Conservation (phyloP, 2,329 filamentous ascomycete species). For the Colletotrichum sp. region DNA sequence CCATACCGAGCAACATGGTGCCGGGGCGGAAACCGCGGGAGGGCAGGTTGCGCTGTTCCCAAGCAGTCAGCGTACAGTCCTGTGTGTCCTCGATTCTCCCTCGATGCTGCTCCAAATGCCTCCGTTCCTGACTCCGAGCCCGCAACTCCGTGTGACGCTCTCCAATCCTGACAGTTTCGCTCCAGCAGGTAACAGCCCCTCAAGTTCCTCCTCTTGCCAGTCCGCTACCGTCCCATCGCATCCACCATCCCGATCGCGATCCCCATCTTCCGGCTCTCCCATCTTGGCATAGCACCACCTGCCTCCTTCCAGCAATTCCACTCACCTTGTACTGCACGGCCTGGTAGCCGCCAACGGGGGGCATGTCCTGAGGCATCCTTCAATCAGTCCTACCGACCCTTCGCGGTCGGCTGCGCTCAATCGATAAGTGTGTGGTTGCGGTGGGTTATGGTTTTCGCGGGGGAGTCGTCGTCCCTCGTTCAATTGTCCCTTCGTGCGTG, state of each 20-base stretch:
- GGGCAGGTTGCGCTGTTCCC: conserved; percentile 82
- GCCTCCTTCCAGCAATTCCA: conserved; percentile 20
- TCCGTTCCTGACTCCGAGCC: neutral
- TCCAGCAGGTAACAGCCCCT: rapidly evolving
- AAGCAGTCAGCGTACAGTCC: neutral
- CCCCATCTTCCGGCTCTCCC: neutral
- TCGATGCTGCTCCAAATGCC: neutral
- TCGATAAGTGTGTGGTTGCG: neutral
- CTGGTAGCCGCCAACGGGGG: conserved; percentile 91
- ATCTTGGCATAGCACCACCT: neutral
- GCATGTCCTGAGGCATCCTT: conserved; percentile 96
- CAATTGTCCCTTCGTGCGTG: neutral
- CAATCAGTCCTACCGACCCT: conserved; percentile 22
- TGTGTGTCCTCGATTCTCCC: neutral
- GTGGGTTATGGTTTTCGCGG: neutral
- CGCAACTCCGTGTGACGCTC: rapidly evolving
- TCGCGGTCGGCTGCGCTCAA: conserved; percentile 18
- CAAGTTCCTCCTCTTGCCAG: neutral
- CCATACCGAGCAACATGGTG: conserved; percentile 78
- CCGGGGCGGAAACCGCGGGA: conserved; percentile 87
- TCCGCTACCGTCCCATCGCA: neutral
- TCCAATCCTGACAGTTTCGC: rapidly evolving
- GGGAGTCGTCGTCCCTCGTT: neutral
- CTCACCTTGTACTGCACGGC: conserved; percentile 95
- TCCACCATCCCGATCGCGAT: neutral